Evolutionary conservation across 108 stramenopile genomes (phyloP).

Genomic region (Asterionellopsis glacialis): DNA sequence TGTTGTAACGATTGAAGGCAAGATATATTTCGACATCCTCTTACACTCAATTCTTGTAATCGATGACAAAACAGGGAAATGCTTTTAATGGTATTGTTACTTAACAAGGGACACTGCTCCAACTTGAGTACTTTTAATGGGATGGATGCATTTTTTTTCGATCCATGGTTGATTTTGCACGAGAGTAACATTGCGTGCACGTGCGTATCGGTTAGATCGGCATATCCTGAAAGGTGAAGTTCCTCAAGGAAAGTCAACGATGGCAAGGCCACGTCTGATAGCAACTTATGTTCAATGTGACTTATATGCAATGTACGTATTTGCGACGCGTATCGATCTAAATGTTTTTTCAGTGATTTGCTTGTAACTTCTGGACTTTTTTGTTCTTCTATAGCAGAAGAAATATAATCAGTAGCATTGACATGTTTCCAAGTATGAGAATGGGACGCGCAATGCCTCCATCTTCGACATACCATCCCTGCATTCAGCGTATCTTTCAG

Average conservation of each 20-base stretch:
- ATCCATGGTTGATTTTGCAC: not conserved
- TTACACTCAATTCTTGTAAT: no score
- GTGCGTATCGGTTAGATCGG: conserved; percentile 27
- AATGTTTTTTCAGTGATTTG: not conserved
- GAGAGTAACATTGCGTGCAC: conserved; percentile 26
- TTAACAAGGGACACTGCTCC: no score
- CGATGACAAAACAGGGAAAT: no score
- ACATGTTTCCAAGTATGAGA: conserved; percentile 12
- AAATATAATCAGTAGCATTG: conserved; percentile 29
- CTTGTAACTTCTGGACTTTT: not conserved
- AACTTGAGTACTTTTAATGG: no score
- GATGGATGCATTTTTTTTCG: no score
- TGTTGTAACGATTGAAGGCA: no score
- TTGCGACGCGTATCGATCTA: not conserved
- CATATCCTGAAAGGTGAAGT: conserved; percentile 19
- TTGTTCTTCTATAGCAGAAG: conserved; percentile 2
- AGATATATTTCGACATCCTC: no score
- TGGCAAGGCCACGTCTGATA: conserved; percentile 13
- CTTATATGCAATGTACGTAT: conserved; percentile 8
- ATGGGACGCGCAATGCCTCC: conserved; percentile 4
- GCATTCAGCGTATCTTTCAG: conserved; percentile 8
- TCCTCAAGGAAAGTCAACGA: conserved; percentile 7
- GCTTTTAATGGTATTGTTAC: no score
- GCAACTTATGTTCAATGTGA: conserved; percentile 13
- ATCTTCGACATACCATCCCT: conserved; percentile 9